Evolutionary conservation across 2,329 filamentous ascomycete species (phyloP).

Genomic region (Pseudonectria foliicola): DNA sequence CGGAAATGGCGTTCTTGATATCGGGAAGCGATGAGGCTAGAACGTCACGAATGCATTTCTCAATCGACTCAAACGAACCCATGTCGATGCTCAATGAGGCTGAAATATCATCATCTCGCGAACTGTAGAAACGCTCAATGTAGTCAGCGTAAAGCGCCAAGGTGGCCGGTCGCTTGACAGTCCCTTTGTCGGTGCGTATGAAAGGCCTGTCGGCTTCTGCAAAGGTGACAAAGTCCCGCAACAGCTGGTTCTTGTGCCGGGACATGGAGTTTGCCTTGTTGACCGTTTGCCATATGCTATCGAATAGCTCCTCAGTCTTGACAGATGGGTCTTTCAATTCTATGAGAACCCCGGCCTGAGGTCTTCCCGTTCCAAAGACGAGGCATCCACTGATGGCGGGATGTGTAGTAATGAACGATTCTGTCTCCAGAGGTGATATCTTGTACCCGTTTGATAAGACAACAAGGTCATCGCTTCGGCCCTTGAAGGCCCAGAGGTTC

Average conservation of each 20-base stretch:
- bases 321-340: slow-evolving; percentile 17
- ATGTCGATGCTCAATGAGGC: slow-evolving; percentile 12
- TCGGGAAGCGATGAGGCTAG: slow-evolving; percentile 13
- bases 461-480: slow-evolving; percentile 24
- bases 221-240: slow-evolving; percentile 34
- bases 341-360: slow-evolving; percentile 21
- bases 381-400: slow-evolving; percentile 21
- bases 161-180: slow-evolving; percentile 34
- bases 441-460: slow-evolving; percentile 27
- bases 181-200: slow-evolving; percentile 38
- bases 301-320: slow-evolving; percentile 24
- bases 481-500: slow-evolving; percentile 23
- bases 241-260: slow-evolving; percentile 34
- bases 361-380: slow-evolving; percentile 19
- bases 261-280: slow-evolving; percentile 34
- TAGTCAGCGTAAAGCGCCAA: slow-evolving; percentile 34
- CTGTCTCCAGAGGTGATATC: slow-evolving; percentile 23
- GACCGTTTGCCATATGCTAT: slow-evolving; percentile 38
- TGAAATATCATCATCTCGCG: slow-evolving; percentile 9
- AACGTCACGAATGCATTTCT: slow-evolving; percentile 11
- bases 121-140: slow-evolving; percentile 38
- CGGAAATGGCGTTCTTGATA: slow-evolving; percentile 7
- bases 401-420: slow-evolving; percentile 20
- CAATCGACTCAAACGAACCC: slow-evolving; percentile 17
- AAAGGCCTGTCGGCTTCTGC: slow-evolving; percentile 36